Percentiles rank a stretch among this genome's conserved stretches.
Conservation (phyloP, 495 filamentous ascomycete genomes). For the Durotheca rogersii region DNA sequence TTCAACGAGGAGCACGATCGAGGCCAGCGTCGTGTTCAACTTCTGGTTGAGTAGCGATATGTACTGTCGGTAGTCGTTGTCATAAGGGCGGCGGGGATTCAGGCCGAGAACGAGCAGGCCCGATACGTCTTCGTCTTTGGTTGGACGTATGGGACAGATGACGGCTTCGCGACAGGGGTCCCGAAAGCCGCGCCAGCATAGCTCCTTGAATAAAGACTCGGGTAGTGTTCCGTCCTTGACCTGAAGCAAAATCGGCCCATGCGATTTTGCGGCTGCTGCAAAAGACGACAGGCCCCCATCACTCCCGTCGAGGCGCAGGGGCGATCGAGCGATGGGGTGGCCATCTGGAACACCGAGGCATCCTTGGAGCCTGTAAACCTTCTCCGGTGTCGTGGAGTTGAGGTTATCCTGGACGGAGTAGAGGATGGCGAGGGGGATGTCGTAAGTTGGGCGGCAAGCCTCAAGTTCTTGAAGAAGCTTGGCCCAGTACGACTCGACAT, state of each 20-base stretch:
- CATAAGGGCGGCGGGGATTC: constrained; percentile 67
- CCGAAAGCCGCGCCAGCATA: constrained; percentile 64
- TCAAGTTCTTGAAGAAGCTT: constrained; percentile 58
- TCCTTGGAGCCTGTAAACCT: constrained; percentile 57
- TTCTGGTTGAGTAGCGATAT: constrained; percentile 67
- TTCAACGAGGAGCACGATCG: constrained; percentile 70
- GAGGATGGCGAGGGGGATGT: constrained; percentile 63
- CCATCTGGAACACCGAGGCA: constrained; percentile 60
- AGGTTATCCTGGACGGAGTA: constrained; percentile 61
- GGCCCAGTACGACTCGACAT: constrained; percentile 62
- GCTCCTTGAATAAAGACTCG: constrained; percentile 53
- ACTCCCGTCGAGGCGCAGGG: constrained; percentile 59
- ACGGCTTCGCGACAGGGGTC: constrained; percentile 63
- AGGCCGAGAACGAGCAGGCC: constrained; percentile 69
- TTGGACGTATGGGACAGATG: constrained; percentile 71
- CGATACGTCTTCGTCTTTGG: constrained; percentile 58
- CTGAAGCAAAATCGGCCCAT: constrained; percentile 57
- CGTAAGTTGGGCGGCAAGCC: constrained; percentile 54
- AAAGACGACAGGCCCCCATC: constrained; percentile 64
- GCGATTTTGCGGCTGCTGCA: constrained; percentile 59
- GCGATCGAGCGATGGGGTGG: constrained; percentile 56
- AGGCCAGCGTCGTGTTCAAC: constrained; percentile 67
- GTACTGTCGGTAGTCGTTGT: constrained; percentile 69
- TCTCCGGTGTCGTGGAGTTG: constrained; percentile 58
- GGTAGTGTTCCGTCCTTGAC: constrained; percentile 59